Base-by-base conservation (phyloP, 768 basidiomycete genomes). In the Lepiota brunneoincarnata region DNA sequence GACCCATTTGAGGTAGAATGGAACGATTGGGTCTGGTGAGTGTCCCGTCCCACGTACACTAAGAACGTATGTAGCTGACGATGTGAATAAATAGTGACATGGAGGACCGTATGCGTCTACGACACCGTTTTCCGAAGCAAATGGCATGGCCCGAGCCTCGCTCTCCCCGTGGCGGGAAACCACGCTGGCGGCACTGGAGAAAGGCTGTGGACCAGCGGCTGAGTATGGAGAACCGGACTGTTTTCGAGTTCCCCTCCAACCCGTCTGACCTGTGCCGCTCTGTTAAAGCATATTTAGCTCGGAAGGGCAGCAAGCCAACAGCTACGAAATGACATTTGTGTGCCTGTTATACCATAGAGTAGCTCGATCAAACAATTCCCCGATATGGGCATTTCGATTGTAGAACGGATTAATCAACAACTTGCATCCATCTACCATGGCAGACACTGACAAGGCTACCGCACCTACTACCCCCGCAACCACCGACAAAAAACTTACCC, bases 21-120 rank as follows among this genome's bases (percentile, higher is more conserved):
- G 87, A 67, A 67, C 7, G 81, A 82, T 46, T 91, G 89, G 89
- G 76, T 83, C 67, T 78, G 75, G 89, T 90, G 44, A 64, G 83
- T 67, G 23, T 7, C 17, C n/a, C 26, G 48, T 49, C 44, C 49
- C 35, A 18, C 31, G 35, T 20, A 15, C 40, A 31, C n/a, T n/a
- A n/a, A n/a, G n/a, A n/a, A n/a, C 41, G n/a, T 36, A 26, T 3
- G 7, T 54, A 31, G 31, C 23, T 58, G 28, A 48, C 57, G 53
- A 4, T 61, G 46, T 58, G 36, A 20, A 40, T 49, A 39, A 55
- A 18, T 54, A 91, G 89, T 58, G 89, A 91, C 57, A 91, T 91
- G 89, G 72, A 72, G 38, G 85, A 87, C 60, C 84, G 88, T 11
- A 83, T 86, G 40, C 75, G 77, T 44, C 79, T 89, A 72, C 79